A percentile compares a stretch with the other conserved stretches of the same genome.
Evolutionary conservation across 2,329 filamentous ascomycete genomes (phyloP).

Genomic region (Aspergillus chevalieri): DNA sequence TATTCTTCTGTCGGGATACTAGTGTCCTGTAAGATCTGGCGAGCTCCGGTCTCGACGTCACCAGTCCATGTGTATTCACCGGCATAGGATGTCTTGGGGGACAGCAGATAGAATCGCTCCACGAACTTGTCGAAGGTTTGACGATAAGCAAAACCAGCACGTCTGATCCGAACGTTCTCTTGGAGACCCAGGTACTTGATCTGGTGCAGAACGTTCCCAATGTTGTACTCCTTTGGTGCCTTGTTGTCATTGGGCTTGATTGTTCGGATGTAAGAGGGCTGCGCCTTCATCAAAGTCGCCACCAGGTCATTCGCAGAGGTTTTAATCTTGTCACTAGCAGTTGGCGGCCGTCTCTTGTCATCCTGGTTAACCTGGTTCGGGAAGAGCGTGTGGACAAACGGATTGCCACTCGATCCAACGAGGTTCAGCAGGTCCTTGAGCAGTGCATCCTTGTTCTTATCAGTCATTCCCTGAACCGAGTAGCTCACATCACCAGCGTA

Average conservation of each 20-base stretch:
- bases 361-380: conserved; percentile 91
- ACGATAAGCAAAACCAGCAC: conserved; percentile 93
- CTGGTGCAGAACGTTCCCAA: conserved; percentile 88
- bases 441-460: conserved; percentile 98
- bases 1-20: conserved; percentile 93
- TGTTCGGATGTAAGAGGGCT: conserved; percentile 95
- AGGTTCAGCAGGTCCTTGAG: conserved; percentile 89
- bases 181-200: conserved; percentile 99
- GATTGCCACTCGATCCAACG: conserved; percentile 74
- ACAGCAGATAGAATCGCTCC: conserved; percentile 91
- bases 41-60: conserved; percentile 77
- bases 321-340: conserved; percentile 94
- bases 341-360: conserved; percentile 87
- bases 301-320: conserved; percentile 91
- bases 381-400: conserved; percentile 82
- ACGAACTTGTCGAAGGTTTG: conserved; percentile 98
- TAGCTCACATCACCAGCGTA: conserved; percentile 97
- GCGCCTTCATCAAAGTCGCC: conserved; percentile 91
- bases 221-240: conserved; percentile 86
- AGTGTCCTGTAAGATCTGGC: conserved; percentile 91
- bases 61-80: conserved; percentile 96
- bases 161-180: conserved; percentile 94
- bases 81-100: conserved; percentile 89
- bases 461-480: conserved; percentile 91
- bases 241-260: conserved; percentile 99